Evolutionary conservation across 169 alveolate genomes (phyloP), one percentile per base, ranked within the genome.

Genomic region (Eimeria praecox): DNA sequence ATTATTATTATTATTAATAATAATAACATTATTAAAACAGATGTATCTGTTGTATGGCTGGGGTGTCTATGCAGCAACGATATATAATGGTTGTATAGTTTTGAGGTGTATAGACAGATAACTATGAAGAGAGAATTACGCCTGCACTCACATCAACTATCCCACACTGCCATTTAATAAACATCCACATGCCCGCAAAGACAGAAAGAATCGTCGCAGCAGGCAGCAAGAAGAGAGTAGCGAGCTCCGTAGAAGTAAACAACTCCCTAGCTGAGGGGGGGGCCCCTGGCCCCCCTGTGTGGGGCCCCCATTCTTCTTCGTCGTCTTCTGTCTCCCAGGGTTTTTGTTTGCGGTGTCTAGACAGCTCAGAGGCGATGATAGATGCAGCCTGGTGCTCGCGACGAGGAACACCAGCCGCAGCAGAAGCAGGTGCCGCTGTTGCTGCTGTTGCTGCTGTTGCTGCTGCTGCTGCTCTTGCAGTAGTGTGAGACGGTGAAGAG

Each of bases 171-270:
- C 35, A 46, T 46, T 82, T 82, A n/a, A 82, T n/a, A 35, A 46
- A 46, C 46, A 82, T 12, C 90, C 90, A 82, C 73, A 40, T 40
- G 71, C 66, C 42, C 6, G 64, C 38, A 1, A 82, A 52, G n/a
- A 82, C 90, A n/a, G 90, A 82, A 2, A 27, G 44, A n/a, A 82
- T 49, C 1, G 71, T n/a, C 3, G 73, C 66, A 22, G 90, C 90
- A 2, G 90, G 90, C 38, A 82, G 71, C 66, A 82, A n/a, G 56
- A 82, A 82, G 27, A 82, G 69, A 12, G 69, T 27, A 10, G 90
- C 90, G 44, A 82, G 90, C 54, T 82, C 90, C 46, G 16, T 82
- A 52, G 90, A 12, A 8, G 90, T 82, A 52, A 82, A 82, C 90
- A 82, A 46, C 46, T 82, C 90, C 10, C 52, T 64, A 0, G 90